phyloP scores from a whole-genome alignment of 352 stramenopile species.

The Globisporangium mamillatum region DNA sequence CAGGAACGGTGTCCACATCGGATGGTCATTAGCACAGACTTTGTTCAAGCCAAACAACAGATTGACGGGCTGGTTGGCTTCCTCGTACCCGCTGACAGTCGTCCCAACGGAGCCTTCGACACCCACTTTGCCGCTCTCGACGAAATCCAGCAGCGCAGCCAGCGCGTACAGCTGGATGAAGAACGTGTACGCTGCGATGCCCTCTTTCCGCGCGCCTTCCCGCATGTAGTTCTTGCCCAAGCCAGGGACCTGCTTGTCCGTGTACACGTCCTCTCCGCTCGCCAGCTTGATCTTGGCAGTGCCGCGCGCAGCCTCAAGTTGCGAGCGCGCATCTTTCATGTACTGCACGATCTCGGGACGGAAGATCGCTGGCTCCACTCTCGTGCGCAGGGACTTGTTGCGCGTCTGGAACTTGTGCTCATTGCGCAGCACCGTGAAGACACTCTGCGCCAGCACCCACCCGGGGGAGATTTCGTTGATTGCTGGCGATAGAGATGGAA shows the following conservation, averaged over 20 bases:
- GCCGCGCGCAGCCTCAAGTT: slow-evolving; percentile 32
- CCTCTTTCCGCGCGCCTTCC: slow-evolving; percentile 50
- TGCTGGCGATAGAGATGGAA: slow-evolving; percentile 75
- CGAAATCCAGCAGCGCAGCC: slow-evolving; percentile 39
- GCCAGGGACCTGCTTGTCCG: slow-evolving; percentile 60
- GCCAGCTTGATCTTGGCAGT: slow-evolving; percentile 36
- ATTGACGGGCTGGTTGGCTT: background rate
- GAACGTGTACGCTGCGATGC: slow-evolving; percentile 73
- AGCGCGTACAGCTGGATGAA: slow-evolving; percentile 83
- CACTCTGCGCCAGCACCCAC: slow-evolving; percentile 89
- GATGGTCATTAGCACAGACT: background rate
- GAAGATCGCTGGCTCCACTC: slow-evolving; percentile 63
- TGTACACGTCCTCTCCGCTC: slow-evolving; percentile 65
- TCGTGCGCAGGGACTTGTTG: slow-evolving; percentile 69
- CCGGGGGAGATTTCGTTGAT: slow-evolving; percentile 86
- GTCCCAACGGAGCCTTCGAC: slow-evolving; percentile 29
- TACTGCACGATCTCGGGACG: slow-evolving; percentile 68
- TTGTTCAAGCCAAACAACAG: background rate
- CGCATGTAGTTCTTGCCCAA: slow-evolving; percentile 88
- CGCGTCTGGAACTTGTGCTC: slow-evolving; percentile 85
- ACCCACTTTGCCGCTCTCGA: slow-evolving; percentile 31
- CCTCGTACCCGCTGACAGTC: slow-evolving; percentile 29
- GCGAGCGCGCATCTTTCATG: slow-evolving; percentile 64
- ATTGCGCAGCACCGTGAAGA: slow-evolving; percentile 91
- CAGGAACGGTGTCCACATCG: background rate